phyloP scores from a whole-genome alignment of 1,139 yeast species.

The Taphrina confusa region DNA sequence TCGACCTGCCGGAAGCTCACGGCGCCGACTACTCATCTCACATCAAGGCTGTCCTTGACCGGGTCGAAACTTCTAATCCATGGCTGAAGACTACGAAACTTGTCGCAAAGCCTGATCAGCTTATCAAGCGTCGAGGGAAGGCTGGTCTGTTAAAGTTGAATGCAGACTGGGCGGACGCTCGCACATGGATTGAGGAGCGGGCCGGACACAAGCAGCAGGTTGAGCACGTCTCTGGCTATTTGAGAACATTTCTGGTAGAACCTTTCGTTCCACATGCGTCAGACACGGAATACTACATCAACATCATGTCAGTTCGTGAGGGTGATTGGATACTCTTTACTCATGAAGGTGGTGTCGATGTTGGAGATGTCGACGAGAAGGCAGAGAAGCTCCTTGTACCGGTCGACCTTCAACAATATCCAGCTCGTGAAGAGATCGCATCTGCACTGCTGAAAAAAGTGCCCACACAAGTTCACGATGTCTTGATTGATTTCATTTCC shows the following conservation, averaged over 20 bases:
- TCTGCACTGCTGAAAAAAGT: conserved; percentile 48
- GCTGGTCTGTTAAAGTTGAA: conserved; percentile 52
- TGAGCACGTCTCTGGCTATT: conserved; percentile 50
- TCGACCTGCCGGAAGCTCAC: conserved; percentile 49
- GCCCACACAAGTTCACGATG: conserved; percentile 50
- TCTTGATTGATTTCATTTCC: conserved; percentile 52
- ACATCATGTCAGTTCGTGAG: conserved; percentile 53
- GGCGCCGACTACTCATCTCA: conserved; percentile 46
- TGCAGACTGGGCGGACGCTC: conserved; percentile 52
- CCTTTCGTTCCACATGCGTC: conserved; percentile 55
- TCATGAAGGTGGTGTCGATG: conserved; percentile 56
- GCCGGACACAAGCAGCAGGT: conserved; percentile 51
- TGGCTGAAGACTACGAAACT: conserved; percentile 51
- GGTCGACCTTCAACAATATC: conserved; percentile 51
- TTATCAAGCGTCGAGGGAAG: conserved; percentile 54
- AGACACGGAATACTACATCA: conserved; percentile 53
- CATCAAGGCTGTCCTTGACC: conserved; percentile 45
- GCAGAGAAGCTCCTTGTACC: conserved; percentile 52
- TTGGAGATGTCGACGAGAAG: conserved; percentile 54
- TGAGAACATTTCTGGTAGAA: conserved; percentile 52
- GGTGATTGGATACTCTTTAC: conserved; percentile 55
- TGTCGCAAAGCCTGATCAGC: conserved; percentile 54
- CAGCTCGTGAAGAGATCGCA: conserved; percentile 48
- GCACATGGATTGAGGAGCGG: conserved; percentile 51
- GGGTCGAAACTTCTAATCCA: conserved; percentile 50